Percentiles rank a stretch among this genome's conserved stretches.
Conservation (phyloP, 2,329 filamentous ascomycete species). For the Diaporthe ilicicola region DNA sequence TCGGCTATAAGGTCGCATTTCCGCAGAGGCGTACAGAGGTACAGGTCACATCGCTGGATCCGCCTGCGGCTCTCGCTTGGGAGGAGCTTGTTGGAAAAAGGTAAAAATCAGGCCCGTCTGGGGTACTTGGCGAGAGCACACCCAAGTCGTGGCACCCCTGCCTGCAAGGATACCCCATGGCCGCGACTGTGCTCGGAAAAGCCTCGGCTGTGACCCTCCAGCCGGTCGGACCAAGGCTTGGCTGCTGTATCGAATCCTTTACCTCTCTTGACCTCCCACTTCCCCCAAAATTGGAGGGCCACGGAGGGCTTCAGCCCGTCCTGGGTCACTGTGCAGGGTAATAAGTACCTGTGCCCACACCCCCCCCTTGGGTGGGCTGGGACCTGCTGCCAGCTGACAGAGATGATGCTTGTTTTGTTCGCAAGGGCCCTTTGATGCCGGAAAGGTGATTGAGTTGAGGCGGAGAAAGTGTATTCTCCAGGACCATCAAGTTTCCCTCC, state of each 20-base stretch:
- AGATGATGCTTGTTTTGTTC: not conserved
- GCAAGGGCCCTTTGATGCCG: not conserved
- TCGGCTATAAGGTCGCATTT: conserved; percentile 1
- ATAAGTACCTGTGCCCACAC: not conserved
- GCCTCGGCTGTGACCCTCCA: conserved; percentile 19
- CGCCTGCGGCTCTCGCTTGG: conserved; percentile 9
- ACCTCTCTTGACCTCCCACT: not conserved
- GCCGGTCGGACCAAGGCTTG: not conserved
- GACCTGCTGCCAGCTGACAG: not conserved
- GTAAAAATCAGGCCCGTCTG: not conserved
- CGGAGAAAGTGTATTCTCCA: conserved; percentile 15
- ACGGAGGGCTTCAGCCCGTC: conserved; percentile 17
- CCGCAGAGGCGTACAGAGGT: not conserved
- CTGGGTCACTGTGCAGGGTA: not conserved
- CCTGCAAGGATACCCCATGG: not conserved
- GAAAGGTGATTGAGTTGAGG: not conserved
- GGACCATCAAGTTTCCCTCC: not conserved
- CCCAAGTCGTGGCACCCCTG: conserved; percentile 13
- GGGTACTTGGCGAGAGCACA: not conserved
- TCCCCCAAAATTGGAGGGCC: conserved; percentile 9
- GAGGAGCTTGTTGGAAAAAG: too few species aligned
- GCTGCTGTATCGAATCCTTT: not conserved
- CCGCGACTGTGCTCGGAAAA: not conserved
- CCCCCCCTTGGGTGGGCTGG: not conserved
- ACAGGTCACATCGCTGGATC: not conserved